Percentiles rank a stretch among this genome's conserved stretches.
These are phyloP conservation scores for Eucalyptus caleyi DNA, from an alignment of 345 rosid genomes.

Conservation along the genomic window DNA sequence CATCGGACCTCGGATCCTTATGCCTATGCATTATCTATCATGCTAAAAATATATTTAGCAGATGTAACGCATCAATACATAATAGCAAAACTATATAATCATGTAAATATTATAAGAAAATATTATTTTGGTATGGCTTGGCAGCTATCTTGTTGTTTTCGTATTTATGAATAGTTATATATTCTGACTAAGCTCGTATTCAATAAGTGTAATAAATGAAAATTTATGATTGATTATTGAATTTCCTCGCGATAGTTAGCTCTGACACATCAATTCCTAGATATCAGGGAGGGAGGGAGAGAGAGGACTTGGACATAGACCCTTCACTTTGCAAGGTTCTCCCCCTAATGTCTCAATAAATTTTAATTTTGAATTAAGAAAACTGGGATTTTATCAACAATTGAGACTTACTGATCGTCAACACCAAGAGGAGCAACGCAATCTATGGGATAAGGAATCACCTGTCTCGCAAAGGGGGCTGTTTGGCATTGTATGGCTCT, in stretches of 20 bases:
- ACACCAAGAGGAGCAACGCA: neutral
- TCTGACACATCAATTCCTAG: neutral
- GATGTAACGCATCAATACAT: rapidly evolving
- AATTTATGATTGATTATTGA: neutral
- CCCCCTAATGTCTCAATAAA: neutral
- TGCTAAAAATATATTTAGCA: neutral
- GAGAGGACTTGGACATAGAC: neutral
- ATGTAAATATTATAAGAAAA: rapidly evolving
- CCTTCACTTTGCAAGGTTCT: neutral
- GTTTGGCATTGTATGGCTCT: rapidly evolving
- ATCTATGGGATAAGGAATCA: too few species aligned
- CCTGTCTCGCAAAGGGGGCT: neutral
- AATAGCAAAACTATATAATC: neutral
- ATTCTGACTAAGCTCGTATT: neutral
- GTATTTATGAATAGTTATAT: neutral
- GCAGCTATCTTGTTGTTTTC: neutral
- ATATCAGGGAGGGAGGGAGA: too few species aligned
- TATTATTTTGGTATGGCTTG: neutral
- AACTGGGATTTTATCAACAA: neutral
- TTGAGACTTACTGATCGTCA: neutral
- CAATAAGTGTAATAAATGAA: neutral
- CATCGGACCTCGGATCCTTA: neutral
- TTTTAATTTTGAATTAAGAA: neutral
- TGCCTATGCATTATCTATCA: neutral
- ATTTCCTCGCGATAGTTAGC: neutral